A percentile compares a stretch with the other conserved stretches of the same genome.
Evolutionary conservation across 495 filamentous ascomycete species (phyloP).

Genomic region (Symbiotaphrina buchneri): DNA sequence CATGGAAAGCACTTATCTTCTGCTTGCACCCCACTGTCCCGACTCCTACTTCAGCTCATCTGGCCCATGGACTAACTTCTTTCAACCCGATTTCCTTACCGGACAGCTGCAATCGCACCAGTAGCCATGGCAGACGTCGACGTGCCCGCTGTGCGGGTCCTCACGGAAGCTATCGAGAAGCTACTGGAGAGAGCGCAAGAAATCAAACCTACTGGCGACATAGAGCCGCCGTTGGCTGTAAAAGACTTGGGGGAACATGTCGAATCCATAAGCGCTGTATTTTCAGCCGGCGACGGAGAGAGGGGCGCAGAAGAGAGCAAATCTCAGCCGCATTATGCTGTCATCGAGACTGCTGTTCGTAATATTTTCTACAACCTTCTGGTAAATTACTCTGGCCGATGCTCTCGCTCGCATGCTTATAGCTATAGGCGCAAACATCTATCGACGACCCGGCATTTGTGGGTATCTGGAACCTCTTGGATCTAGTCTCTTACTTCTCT

Average conservation of each 20-base stretch:
- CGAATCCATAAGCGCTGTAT: slow-evolving; percentile 4
- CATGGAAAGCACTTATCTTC: too few species aligned
- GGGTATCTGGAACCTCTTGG: slow-evolving; percentile 77
- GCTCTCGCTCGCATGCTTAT: slow-evolving; percentile 6
- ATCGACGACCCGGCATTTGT: slow-evolving; percentile 59
- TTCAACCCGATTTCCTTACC: too few species aligned
- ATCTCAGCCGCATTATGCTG: slow-evolving; percentile 32
- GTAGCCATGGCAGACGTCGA: slow-evolving; percentile 23
- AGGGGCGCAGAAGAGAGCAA: too few species aligned
- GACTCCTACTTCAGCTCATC: too few species aligned
- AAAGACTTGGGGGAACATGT: slow-evolving; percentile 28
- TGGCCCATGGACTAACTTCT: too few species aligned
- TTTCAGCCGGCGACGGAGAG: too few species aligned
- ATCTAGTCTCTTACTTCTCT: slow-evolving; percentile 68
- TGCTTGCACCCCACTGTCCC: too few species aligned
- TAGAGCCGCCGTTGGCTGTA: slow-evolving; percentile 61
- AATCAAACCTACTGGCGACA: slow-evolving; percentile 37
- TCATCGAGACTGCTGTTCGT: slow-evolving; percentile 58
- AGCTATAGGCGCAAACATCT: slow-evolving; percentile 32
- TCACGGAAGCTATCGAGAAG: slow-evolving; percentile 28
- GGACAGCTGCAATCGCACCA: not conserved
- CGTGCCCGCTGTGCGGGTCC: slow-evolving; percentile 29
- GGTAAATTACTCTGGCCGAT: slow-evolving; percentile 21
- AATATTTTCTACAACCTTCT: slow-evolving; percentile 54
- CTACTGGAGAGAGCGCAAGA: slow-evolving; percentile 40